These are phyloP conservation scores for Eustoma russellianum DNA, from an alignment of 257 asterid genomes.

Conservation along the genomic window DNA sequence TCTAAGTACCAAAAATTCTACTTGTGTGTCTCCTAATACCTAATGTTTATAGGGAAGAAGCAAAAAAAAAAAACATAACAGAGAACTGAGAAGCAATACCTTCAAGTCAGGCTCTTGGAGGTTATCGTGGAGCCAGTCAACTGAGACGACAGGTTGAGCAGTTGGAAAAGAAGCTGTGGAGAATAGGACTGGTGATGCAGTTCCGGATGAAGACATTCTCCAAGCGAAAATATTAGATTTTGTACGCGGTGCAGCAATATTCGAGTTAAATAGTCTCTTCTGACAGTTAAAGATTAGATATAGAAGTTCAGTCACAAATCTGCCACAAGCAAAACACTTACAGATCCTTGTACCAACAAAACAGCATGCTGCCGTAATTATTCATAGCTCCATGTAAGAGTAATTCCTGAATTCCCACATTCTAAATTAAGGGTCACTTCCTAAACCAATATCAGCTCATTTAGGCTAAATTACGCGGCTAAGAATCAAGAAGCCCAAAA, in stretches of 20 bases:
- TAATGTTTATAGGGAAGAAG: constrained; percentile 2
- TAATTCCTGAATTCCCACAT: neutral
- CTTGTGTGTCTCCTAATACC: no score
- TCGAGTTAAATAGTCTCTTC: constrained; percentile 30
- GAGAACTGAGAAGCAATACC: constrained; percentile 27
- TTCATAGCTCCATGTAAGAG: neutral
- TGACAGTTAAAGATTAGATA: constrained; percentile 17
- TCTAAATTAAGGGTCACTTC: neutral
- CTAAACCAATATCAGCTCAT: no score
- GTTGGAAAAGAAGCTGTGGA: constrained; percentile 38
- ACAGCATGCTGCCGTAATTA: neutral
- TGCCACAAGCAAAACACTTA: neutral
- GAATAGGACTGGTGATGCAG: constrained; percentile 46
- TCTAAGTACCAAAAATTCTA: no score
- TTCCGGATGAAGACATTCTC: constrained; percentile 51
- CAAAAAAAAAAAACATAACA: neutral
- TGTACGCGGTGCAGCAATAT: constrained; percentile 27
- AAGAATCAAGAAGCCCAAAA: no score
- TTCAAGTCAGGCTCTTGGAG: constrained; percentile 70
- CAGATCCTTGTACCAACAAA: neutral
- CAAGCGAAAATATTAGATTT: constrained; percentile 18
- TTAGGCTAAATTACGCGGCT: no score
- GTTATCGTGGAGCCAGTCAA: constrained; percentile 89
- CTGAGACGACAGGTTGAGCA: constrained; percentile 83
- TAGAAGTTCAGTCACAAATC: neutral